phyloP scores from a whole-genome alignment of 345 rosid genomes.

The Carallia pectinifolia region DNA sequence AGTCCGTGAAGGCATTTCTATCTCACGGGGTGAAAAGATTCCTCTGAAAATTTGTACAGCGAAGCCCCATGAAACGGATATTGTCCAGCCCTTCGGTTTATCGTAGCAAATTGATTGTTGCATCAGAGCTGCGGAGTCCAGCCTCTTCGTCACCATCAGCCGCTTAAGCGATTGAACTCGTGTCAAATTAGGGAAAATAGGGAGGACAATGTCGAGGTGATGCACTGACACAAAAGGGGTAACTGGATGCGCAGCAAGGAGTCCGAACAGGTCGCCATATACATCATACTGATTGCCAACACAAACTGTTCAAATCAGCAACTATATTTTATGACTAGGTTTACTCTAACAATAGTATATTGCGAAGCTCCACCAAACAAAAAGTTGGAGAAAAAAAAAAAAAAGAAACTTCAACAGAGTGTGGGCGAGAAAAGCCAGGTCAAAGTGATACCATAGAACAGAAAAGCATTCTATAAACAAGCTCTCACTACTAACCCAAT shows the following conservation, averaged over 20 bases:
- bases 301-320: constrained; percentile 19
- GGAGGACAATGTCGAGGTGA: constrained; percentile 92
- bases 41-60: constrained; percentile 86
- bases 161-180: constrained; percentile 68
- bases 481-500: too few relatives aligned
- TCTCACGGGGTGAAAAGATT: constrained; percentile 76
- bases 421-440: too few relatives aligned
- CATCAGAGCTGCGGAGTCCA: constrained; percentile 82
- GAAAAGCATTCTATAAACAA: too few relatives aligned
- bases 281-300: constrained; percentile 71
- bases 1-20: constrained; percentile 94
- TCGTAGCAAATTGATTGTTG: constrained; percentile 96
- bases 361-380: too few relatives aligned
- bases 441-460: too few relatives aligned
- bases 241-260: constrained; percentile 89
- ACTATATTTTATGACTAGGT: neutral
- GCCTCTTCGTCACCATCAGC: constrained; percentile 57
- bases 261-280: constrained; percentile 87
- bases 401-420: neutral
- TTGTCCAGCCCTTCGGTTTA: constrained; percentile 63
- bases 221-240: constrained; percentile 85
- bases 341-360: too few relatives aligned
- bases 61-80: constrained; percentile 93
- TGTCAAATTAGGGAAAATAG: constrained; percentile 84
- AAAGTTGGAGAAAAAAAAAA: neutral